A percentile compares a stretch with the other conserved stretches of the same genome.
Conservation (phyloP, 306 rosid genomes). For the Alnus rubra region DNA sequence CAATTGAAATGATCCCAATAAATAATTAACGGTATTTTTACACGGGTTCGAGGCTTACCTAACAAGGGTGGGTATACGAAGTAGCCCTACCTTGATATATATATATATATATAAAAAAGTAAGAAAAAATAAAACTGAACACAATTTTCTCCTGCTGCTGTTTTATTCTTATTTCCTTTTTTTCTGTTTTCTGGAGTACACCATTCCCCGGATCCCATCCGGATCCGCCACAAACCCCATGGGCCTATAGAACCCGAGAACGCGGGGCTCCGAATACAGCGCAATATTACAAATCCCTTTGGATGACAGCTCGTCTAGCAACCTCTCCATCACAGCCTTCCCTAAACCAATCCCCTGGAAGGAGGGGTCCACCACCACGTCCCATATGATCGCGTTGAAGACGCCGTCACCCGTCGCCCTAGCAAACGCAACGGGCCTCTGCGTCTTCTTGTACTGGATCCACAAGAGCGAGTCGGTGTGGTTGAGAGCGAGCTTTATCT, state of each 20-base stretch:
- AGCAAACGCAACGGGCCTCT: slow-evolving; percentile 76
- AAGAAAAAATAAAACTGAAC: no score
- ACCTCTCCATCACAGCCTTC: slow-evolving; percentile 80
- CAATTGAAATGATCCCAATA: no score
- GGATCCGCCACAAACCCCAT: slow-evolving; percentile 86
- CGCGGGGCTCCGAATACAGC: slow-evolving; percentile 79
- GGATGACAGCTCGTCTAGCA: slow-evolving; percentile 39
- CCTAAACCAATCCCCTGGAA: slow-evolving; percentile 89
- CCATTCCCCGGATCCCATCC: slow-evolving; percentile 87
- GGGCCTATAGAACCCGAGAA: slow-evolving; percentile 81
- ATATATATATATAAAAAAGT: no score
- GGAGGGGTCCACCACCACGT: slow-evolving; percentile 91
- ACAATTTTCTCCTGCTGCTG: not conserved
- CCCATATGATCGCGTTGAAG: slow-evolving; percentile 91
- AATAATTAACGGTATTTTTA: no score
- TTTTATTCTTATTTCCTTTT: slow-evolving; percentile 23
- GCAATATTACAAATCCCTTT: slow-evolving; percentile 75
- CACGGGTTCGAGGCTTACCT: no score
- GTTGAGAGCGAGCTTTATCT: slow-evolving; percentile 67
- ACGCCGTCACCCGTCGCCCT: slow-evolving; percentile 94
- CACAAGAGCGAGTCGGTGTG: slow-evolving; percentile 72
- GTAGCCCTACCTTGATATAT: no score
- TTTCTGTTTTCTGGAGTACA: slow-evolving; percentile 58
- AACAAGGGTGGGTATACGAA: no score
- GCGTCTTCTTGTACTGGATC: slow-evolving; percentile 64